Evolutionary conservation across 768 basidiomycete genomes (phyloP).

Genomic region (Suillus placidus): DNA sequence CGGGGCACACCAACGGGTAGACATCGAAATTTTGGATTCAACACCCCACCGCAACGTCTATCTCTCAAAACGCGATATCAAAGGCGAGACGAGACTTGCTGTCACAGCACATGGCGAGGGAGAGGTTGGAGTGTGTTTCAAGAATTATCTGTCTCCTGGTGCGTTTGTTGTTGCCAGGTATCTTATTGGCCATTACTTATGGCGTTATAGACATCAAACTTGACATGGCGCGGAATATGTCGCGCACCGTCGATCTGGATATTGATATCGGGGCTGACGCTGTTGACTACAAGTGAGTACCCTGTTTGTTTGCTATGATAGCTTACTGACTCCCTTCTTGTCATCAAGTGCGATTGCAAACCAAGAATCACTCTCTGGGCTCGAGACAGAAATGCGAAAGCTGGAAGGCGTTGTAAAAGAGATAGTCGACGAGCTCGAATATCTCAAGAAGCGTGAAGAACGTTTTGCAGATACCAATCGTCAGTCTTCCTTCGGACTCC

Average conservation of each 20-base stretch:
- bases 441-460: slow-evolving; percentile 89
- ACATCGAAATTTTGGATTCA: slow-evolving; percentile 94
- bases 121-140: slow-evolving; percentile 95
- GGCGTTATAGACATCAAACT: slow-evolving; percentile 45
- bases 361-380: slow-evolving; percentile 88
- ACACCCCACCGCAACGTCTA: slow-evolving; percentile 85
- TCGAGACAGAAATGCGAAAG: slow-evolving; percentile 99
- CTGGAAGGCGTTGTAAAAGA: slow-evolving; percentile 74
- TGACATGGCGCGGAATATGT: slow-evolving; percentile 51
- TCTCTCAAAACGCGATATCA: slow-evolving; percentile 84
- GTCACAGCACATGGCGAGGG: slow-evolving; percentile 93
- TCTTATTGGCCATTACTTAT: neutral
- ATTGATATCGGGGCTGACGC: slow-evolving; percentile 98
- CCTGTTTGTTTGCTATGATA: neutral
- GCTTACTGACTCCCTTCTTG: slow-evolving; percentile 13
- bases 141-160: slow-evolving; percentile 78
- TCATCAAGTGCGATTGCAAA: slow-evolving; percentile 89
- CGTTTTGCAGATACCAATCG: slow-evolving; percentile 87
- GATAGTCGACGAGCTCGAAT: slow-evolving; percentile 90
- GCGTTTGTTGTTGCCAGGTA: slow-evolving; percentile 31
- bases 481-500: slow-evolving; percentile 42
- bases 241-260: slow-evolving; percentile 86
- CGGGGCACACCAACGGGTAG: slow-evolving; percentile 76
- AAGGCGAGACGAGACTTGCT: slow-evolving; percentile 89
- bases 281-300: slow-evolving; percentile 93